Evolutionary conservation across 1,139 yeast species (phyloP).

Genomic region (Saccharomyces hybrid): DNA sequence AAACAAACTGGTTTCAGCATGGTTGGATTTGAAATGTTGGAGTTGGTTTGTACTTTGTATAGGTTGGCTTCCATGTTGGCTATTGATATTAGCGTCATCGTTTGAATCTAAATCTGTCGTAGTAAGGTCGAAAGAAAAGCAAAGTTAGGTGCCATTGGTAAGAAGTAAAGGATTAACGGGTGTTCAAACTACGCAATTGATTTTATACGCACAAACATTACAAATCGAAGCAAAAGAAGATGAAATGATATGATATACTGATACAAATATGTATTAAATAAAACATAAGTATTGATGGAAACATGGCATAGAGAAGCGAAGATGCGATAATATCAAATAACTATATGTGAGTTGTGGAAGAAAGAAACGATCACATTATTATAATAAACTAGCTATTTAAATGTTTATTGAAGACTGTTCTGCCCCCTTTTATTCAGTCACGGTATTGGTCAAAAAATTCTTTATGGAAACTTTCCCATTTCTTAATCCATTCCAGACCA

Average conservation of each 20-base stretch:
- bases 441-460: conserved; percentile 56
- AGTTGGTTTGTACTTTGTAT: conserved; percentile 71
- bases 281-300: not conserved
- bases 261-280: not conserved
- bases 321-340: not conserved
- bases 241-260: not conserved
- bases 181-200: not conserved
- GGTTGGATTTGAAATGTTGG: conserved; percentile 73
- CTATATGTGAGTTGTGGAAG: not conserved
- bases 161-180: not conserved
- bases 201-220: not conserved
- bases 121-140: not conserved
- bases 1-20: conserved; percentile 39
- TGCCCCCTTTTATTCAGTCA: conserved; percentile 8
- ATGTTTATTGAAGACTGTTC: not conserved
- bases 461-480: conserved; percentile 71
- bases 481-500: conserved; percentile 77
- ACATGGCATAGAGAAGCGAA: not conserved
- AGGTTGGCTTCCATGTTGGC: conserved; percentile 85
- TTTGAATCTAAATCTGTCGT: conserved; percentile 4
- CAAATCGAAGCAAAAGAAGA: not conserved
- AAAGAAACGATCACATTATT: not conserved
- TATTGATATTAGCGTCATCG: conserved; percentile 39
- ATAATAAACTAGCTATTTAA: not conserved
- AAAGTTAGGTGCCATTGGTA: not conserved